Conservation (phyloP, 148 eudicot species). For the Cornus kousa region DNA sequence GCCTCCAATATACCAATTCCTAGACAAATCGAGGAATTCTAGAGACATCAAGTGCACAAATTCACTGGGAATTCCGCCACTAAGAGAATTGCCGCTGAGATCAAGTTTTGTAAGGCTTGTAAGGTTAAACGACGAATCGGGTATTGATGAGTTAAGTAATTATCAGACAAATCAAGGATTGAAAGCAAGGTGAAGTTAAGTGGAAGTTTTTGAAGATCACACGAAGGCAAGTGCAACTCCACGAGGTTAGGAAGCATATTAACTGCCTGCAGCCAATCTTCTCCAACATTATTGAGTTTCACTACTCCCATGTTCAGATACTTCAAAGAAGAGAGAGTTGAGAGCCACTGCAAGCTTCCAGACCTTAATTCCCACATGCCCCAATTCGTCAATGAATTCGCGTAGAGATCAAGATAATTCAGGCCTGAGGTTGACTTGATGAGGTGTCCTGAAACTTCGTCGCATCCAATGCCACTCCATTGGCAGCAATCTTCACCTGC, state of each 20-base stretch:
- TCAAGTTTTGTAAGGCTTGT: not conserved
- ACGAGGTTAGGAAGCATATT: not conserved
- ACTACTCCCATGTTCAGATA: not conserved
- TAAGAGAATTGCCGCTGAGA: not conserved
- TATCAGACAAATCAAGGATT: not conserved
- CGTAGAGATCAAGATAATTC: not conserved
- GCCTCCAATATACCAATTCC: not conserved
- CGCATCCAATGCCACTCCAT: conserved; percentile 16
- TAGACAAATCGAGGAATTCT: not conserved
- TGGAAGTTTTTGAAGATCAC: not conserved
- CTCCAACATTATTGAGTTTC: not conserved
- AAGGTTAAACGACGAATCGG: not conserved
- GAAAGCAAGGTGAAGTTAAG: not conserved
- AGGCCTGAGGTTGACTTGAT: conserved; percentile 5
- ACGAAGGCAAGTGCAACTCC: not conserved
- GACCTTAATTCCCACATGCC: not conserved
- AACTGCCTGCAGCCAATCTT: not conserved
- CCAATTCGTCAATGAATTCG: not conserved
- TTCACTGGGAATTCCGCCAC: not conserved
- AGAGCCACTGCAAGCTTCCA: not conserved
- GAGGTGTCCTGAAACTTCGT: not conserved
- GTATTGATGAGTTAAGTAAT: not conserved
- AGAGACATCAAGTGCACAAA: not conserved
- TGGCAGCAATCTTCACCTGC: conserved; percentile 18
- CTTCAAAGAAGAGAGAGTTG: not conserved